Evolutionary conservation across 441 rosid genomes (phyloP).

Genomic region (Euphorbia neoarborescens): DNA sequence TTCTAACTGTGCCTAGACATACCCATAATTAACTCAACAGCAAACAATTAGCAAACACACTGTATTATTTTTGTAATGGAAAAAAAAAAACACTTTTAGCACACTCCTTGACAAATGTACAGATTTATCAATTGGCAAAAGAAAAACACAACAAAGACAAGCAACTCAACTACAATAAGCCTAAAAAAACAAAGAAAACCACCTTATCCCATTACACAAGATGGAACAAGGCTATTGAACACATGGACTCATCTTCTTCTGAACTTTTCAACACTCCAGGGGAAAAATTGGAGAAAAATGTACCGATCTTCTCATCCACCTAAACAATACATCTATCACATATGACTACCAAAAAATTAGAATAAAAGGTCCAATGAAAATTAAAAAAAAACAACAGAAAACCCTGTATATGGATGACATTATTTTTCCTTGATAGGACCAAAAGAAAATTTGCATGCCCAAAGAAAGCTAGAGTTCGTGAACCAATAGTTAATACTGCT

Average conservation of each 20-base stretch:
- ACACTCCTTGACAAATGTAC: too few relatives aligned
- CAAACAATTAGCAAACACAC: too few relatives aligned
- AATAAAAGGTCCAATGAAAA: too few relatives aligned
- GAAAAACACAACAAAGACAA: background rate
- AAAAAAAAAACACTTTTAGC: too few relatives aligned
- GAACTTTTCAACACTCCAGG: background rate
- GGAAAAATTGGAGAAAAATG: background rate
- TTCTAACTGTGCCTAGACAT: too few relatives aligned
- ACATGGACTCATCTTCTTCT: background rate
- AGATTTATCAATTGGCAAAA: too few relatives aligned
- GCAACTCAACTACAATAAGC: background rate
- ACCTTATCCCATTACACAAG: background rate
- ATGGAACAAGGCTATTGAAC: background rate
- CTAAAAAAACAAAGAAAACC: background rate
- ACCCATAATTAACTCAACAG: too few relatives aligned
- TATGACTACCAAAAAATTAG: background rate
- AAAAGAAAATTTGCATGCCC: background rate
- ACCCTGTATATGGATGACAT: background rate
- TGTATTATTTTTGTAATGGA: too few relatives aligned
- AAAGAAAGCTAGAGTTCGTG: background rate
- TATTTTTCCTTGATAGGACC: background rate
- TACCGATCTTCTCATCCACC: background rate
- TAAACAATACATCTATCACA: background rate
- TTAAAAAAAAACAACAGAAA: background rate
- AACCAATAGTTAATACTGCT: background rate